Conservation (phyloP, 2,329 filamentous ascomycete species). For the Sarocladium oryzae region DNA sequence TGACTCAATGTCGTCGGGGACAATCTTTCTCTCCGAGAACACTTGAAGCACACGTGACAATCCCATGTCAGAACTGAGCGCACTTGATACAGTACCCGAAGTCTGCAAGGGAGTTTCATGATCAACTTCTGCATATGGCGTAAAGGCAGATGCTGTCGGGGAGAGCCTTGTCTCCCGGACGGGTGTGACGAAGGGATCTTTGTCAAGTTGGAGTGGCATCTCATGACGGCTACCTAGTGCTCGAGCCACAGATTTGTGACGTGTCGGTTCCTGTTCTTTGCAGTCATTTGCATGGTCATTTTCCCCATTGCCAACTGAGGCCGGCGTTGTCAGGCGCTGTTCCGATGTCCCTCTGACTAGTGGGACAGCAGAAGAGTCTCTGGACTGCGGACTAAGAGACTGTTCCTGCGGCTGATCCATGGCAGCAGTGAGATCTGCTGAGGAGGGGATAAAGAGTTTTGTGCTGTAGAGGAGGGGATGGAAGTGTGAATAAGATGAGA, state of each 20-base stretch:
- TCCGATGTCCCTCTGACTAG: conserved; percentile 59
- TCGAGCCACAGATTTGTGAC: background rate
- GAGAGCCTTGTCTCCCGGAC: conserved; percentile 44
- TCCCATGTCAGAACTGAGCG: conserved; percentile 38
- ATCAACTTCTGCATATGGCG: conserved; percentile 31
- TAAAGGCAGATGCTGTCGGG: conserved; percentile 57
- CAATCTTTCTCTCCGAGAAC: conserved; percentile 25
- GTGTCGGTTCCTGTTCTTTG: background rate
- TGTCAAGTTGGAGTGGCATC: conserved; percentile 24
- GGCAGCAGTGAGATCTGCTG: background rate
- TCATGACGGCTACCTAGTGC: background rate
- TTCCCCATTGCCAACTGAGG: background rate
- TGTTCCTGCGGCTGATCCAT: conserved; percentile 37
- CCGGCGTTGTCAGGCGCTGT: conserved; percentile 48
- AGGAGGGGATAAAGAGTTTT: no score
- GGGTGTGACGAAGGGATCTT: conserved; percentile 49
- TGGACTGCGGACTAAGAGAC: conserved; percentile 39
- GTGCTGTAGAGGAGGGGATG: no score
- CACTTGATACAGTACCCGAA: conserved; percentile 21
- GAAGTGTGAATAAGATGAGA: no score
- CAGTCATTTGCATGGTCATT: background rate
- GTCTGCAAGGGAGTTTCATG: background rate
- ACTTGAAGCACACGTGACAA: conserved; percentile 41
- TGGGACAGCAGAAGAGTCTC: conserved; percentile 43
- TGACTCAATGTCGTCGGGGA: conserved; percentile 31